Conservation (phyloP, 2,329 filamentous ascomycete species). For the Xylaria sp. region DNA sequence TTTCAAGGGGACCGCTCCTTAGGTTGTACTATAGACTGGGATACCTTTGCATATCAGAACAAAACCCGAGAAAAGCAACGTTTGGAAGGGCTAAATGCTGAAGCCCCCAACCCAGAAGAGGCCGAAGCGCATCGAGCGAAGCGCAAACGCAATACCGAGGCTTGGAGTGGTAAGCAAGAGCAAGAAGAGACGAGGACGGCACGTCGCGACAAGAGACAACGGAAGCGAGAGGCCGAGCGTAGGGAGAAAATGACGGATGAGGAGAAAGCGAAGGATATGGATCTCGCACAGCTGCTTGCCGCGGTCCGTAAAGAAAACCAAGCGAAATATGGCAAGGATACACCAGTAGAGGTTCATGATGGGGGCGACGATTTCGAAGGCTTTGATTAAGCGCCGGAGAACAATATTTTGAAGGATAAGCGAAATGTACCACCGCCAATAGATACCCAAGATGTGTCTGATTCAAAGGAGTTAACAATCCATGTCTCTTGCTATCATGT, state of each 20-base stretch:
- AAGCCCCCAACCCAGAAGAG: conserved; percentile 41
- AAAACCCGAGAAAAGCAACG: conserved; percentile 75
- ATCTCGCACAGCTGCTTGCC: conserved; percentile 72
- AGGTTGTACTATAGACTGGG: conserved; percentile 73
- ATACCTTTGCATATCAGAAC: conserved; percentile 76
- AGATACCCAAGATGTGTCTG: conserved; percentile 18
- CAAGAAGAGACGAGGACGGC: conserved; percentile 70
- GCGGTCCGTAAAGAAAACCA: conserved; percentile 70
- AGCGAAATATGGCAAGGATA: conserved; percentile 54
- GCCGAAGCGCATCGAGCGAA: conserved; percentile 57
- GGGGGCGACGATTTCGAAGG: conserved; percentile 67
- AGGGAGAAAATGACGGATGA: conserved; percentile 75
- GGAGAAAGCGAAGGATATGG: conserved; percentile 70
- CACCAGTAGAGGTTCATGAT: conserved; percentile 40
- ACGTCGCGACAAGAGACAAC: conserved; percentile 72
- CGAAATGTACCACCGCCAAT: conserved; percentile 12
- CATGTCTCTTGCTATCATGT: background rate
- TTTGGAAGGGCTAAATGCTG: conserved; percentile 61
- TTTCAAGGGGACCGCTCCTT: conserved; percentile 76
- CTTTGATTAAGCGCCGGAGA: conserved; percentile 56
- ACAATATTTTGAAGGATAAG: background rate
- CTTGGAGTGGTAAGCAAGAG: conserved; percentile 79
- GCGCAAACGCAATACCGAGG: conserved; percentile 71
- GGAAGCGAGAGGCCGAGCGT: conserved; percentile 71
- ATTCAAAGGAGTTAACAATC: conserved; percentile 5